A percentile compares a stretch with the other conserved stretches of the same genome.
Conservation (phyloP, 148 eudicot species). For the Vaccinium darrowii region DNA sequence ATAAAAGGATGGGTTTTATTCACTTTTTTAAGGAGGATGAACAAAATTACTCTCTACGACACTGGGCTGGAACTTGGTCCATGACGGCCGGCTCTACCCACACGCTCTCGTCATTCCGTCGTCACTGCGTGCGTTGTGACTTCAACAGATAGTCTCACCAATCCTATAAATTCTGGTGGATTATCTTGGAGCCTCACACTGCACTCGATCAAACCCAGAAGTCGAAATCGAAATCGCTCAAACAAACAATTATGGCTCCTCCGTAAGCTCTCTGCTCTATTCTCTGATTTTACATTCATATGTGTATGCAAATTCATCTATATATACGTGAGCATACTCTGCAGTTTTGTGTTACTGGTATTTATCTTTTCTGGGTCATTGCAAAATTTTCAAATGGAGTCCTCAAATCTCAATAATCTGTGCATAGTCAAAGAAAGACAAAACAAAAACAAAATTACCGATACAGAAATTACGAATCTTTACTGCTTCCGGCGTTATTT, state of each 20-base stretch:
- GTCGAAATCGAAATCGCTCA: neutral
- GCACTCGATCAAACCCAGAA: neutral
- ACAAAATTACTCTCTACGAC: too few relatives aligned
- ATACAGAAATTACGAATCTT: neutral
- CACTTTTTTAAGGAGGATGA: too few relatives aligned
- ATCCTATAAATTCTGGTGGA: neutral
- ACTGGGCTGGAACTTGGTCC: too few relatives aligned
- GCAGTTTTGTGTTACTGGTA: neutral
- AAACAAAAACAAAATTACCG: neutral
- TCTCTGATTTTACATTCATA: neutral
- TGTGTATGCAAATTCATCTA: neutral
- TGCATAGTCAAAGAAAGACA: neutral
- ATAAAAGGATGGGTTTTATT: too few relatives aligned
- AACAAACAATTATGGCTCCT: neutral
- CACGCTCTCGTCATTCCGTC: neutral
- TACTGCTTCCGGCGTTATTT: neutral
- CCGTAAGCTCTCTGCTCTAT: constrained; percentile 1
- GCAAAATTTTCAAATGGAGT: neutral
- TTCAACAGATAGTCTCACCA: neutral
- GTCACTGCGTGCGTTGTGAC: constrained; percentile 6
- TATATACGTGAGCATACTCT: neutral
- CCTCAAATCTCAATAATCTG: neutral
- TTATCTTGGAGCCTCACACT: neutral
- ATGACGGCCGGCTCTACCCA: too few relatives aligned
- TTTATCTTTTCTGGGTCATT: neutral